Base-by-base conservation (phyloP, 2,329 filamentous ascomycete genomes). In the Cadophora sp. region DNA sequence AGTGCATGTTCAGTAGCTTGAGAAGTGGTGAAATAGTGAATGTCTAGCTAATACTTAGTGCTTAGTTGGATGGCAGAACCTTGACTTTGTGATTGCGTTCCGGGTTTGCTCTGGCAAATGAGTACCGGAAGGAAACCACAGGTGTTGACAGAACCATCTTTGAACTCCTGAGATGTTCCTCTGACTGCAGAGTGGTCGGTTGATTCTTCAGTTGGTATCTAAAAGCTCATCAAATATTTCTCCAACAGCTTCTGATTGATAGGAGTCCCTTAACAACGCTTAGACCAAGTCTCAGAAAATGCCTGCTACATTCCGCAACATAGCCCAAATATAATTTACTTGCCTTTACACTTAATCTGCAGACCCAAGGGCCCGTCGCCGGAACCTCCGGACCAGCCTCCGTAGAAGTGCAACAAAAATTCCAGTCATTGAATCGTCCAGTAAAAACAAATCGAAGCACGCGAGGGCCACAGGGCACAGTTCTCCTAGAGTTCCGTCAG, bases 361-460 rank as follows among this genome's bases (percentile, higher is more conserved):
- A 26, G 26, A 24, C 34, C 31, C 22, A 59, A 22, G 31, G 31
- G 43, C 34, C 22, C 24, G 14, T 22, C 11, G 1, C 34, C 56
- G 56, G 56, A 59, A 59, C 14, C 31, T 7, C 22, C 55, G 56
- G 31, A 59, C 43, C 19, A 43, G 9, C 12, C 22, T 40, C 31
- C 31, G 56, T 59, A 59, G 56, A 58, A 6, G 29, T 58, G 55
- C 55, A 58, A 58, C 55, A 58, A 37, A 58, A n/a, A n/a, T n/a
- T n/a, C n/a, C n/a, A n/a, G 7, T 4, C 16, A 7, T 4, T 37
- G n/a, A n/a, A n/a, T 4, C 19, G 24, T 37, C 55, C 55, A 37
- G 31, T 58, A n/a, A 58, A 29, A 58, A 58, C 55, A 34, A 22
- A 6, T 37, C 2, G 27, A 56, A 2, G 11, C 11, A 37, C 51